Evolutionary conservation across 2,329 filamentous ascomycete species (phyloP).

Genomic region (Paraconiothyrium sp.): DNA sequence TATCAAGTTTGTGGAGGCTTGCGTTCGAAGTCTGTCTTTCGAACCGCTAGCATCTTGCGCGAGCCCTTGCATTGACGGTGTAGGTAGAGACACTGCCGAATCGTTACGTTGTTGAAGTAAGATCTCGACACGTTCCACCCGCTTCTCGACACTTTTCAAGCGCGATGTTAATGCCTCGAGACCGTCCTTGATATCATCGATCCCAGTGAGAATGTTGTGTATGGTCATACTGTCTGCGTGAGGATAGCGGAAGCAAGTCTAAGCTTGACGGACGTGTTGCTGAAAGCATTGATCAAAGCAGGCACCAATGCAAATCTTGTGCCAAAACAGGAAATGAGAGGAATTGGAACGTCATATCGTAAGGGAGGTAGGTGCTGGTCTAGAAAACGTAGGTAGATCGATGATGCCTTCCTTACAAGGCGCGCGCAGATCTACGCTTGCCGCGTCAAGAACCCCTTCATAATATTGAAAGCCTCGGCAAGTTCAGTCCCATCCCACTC

Average conservation of each 20-base stretch:
- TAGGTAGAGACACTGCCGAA: not conserved
- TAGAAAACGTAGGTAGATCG: not conserved
- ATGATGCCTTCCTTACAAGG: not conserved
- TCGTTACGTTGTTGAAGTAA: not conserved
- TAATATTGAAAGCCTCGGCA: constrained; percentile 4
- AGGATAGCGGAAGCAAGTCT: not conserved
- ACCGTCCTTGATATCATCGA: not conserved
- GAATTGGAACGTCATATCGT: not conserved
- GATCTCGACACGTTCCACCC: not conserved
- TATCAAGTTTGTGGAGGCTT: not conserved
- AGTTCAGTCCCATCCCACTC: constrained; percentile 38
- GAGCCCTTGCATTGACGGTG: not conserved
- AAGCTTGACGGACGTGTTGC: not conserved
- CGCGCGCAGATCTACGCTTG: constrained; percentile 12
- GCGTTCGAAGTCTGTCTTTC: not conserved
- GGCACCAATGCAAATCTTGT: too few relatives aligned
- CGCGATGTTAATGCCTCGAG: not conserved
- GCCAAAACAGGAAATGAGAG: not conserved
- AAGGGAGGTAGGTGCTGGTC: not conserved
- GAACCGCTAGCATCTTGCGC: not conserved
- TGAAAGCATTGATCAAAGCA: not conserved
- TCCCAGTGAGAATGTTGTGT: not conserved
- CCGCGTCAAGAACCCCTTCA: constrained; percentile 27
- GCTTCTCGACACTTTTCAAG: not conserved
- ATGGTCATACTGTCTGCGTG: not conserved